Base-by-base conservation (phyloP, 1,139 yeast species). In the Meyerozyma elateridarum region DNA sequence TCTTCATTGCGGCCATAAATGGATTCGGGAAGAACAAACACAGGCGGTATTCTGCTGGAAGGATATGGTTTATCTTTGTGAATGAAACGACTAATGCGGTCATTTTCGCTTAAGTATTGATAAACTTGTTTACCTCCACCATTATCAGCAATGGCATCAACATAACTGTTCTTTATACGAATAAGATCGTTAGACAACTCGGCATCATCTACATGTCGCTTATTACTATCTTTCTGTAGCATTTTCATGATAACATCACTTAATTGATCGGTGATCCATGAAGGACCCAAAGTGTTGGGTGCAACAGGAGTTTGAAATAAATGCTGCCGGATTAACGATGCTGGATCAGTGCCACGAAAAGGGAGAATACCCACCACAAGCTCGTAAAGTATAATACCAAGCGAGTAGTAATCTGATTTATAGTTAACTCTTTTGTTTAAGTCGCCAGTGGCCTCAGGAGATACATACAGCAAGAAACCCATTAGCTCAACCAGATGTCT, bases 361-460 rank as follows among this genome's bases (percentile, higher is more conserved):
- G 78, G 79, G 4, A 70, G 48, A 14, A 55, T 50, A 0, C 78
- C 76, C 6, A 70, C 59, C 8, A 73, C 38, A 15, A 72, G 44
- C 38, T 73, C 77, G 41, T 75, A 73, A 25, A 74, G 40, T 3
- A 74, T 64, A 16, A 73, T 60, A 16, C 81, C 80, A 9, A 72
- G 40, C 20, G 74, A 60, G 44, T 73, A 75, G 32, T 72, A 60
- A 45, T 75, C 80, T 0, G 79, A 61, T 29, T 76, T 54, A 41
- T 56, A 65, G 39, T 73, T 78, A 6, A 70, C 73, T 3, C 62
- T 52, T 22, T 60, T 51, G 28, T 56, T 56, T 11, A 59, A 53
- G 17, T 64, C 66, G 2, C 73, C 69, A 12, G 74, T 61, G 4
- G 66, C 57, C 45, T 74, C 79, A 1, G 80, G 80, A 1, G 79